Evolutionary conservation across 2,329 filamentous ascomycete genomes (phyloP), one percentile per base, ranked within the genome.

Genomic region (Verticillium dahliae): DNA sequence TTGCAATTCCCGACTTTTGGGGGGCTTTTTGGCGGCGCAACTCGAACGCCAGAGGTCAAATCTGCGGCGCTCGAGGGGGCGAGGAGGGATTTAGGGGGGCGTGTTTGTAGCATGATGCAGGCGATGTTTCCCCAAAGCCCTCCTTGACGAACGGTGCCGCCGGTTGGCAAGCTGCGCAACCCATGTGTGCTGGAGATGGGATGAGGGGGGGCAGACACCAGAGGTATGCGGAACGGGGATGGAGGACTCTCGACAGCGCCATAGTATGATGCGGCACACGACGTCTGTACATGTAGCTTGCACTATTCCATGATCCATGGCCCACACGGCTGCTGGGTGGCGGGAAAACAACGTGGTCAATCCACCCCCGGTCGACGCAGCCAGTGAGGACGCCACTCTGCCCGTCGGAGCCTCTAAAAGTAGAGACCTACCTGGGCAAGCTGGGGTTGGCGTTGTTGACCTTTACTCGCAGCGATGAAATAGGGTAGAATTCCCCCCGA

Each of bases 1-100:
- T 31, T 38, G 31, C 45, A 59, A 54, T 54, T 59, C 58, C 58
- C 58, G 58, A 59, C 58, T 50, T 59, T 59, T 59, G 31, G 58
- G 45, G 35, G 50, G 58, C 33, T 33, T 37, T 31, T 38, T 54
- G 10, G 45, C 41, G 27, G 41, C 9, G 22, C 38, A 54, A 38
- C 31, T 52, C 18, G n/a, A 52, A 52, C 18, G 10, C 18, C 45
- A 52, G 45, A 52, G 45, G 45, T 52, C 45, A 22, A 52, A 52
- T 52, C 45, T 18, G 45, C 45, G 45, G 45, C 18, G 45, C n/a
- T 52, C 45, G 45, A 52, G 45, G 45, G 45, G 45, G 45, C 45
- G 45, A 52, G 45, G 45, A n/a, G 45, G 45, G 18, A 18, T 31
- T 52, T n/a, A 52, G 9, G 45, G 45, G 45, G 45, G 45, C 7